Conservation (phyloP, 192 early-diverging fungal genomes). For the Backusella sp. region DNA sequence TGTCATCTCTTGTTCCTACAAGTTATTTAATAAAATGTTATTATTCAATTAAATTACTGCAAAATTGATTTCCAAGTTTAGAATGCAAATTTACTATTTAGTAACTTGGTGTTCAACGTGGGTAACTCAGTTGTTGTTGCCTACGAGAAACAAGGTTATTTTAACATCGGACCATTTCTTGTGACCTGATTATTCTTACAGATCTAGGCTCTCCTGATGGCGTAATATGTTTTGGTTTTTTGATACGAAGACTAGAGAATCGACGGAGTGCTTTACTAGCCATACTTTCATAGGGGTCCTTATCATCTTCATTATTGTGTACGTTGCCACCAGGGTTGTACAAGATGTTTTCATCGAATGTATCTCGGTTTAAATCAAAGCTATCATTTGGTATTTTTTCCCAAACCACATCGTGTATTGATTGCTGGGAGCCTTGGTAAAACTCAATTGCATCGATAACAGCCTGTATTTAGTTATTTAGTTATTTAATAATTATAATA, state of each 20-base stretch:
- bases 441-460: constrained; percentile 81
- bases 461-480: constrained; percentile 43
- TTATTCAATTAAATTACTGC: not conserved
- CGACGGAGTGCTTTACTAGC: not conserved
- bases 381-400: constrained; percentile 29
- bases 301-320: not conserved
- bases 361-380: constrained; percentile 2
- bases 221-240: not conserved
- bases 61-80: constrained; percentile 7
- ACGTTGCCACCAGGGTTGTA: not conserved
- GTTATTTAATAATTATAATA: not conserved
- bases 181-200: not conserved
- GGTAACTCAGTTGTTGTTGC: constrained; percentile 2
- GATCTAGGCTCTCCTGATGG: not conserved
- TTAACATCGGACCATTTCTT: not conserved
- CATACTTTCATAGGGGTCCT: not conserved
- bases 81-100: constrained; percentile 4
- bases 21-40: not conserved
- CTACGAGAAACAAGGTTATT: not conserved
- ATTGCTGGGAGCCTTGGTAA: constrained; percentile 58
- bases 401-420: constrained; percentile 25
- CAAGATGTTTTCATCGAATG: not conserved
- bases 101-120: constrained; percentile 2
- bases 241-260: constrained; percentile 4
- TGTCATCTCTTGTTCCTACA: not conserved